phyloP scores from a whole-genome alignment of 805 yeast genomes.

The Kuraishia cidri region DNA sequence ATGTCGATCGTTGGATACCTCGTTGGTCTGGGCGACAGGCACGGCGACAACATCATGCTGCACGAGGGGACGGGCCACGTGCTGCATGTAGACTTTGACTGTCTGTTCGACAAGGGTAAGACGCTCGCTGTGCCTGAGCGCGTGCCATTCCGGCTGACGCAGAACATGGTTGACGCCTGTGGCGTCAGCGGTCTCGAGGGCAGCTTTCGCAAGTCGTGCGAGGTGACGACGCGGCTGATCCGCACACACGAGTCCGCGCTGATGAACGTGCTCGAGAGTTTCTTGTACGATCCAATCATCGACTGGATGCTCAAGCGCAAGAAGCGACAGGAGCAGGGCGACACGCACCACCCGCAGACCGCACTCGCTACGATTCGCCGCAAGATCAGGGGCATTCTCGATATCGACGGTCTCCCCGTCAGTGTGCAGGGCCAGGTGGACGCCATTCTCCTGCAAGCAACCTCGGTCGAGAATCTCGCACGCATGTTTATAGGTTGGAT shows the following conservation, averaged over 20 bases:
- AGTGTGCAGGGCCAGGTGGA: constrained; percentile 93
- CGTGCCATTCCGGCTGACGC: constrained; percentile 90
- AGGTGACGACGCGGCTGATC: constrained; percentile 66
- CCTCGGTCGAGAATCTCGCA: constrained; percentile 58
- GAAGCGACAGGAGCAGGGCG: constrained; percentile 12
- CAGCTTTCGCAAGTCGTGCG: constrained; percentile 75
- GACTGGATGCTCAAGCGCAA: constrained; percentile 53
- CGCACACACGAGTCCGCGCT: constrained; percentile 75
- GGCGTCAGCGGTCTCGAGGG: constrained; percentile 91
- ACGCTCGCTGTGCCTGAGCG: constrained; percentile 76
- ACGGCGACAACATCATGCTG: constrained; percentile 82
- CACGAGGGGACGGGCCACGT: constrained; percentile 69
- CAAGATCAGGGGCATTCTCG: constrained; percentile 77
- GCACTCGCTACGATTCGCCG: constrained; percentile 67
- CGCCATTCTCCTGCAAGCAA: constrained; percentile 74
- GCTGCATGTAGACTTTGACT: constrained; percentile 94
- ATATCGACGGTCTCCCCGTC: constrained; percentile 76
- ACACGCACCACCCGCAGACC: constrained; percentile 41
- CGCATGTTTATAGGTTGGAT: constrained; percentile 96
- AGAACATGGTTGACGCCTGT: constrained; percentile 76
- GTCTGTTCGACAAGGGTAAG: constrained; percentile 82
- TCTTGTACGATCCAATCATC: constrained; percentile 85
- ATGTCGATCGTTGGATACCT: constrained; percentile 97
- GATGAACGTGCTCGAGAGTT: constrained; percentile 87
- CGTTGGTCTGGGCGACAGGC: constrained; percentile 93